Conservation (phyloP, 495 filamentous ascomycete genomes). For the Aspergillus cavernicola region DNA sequence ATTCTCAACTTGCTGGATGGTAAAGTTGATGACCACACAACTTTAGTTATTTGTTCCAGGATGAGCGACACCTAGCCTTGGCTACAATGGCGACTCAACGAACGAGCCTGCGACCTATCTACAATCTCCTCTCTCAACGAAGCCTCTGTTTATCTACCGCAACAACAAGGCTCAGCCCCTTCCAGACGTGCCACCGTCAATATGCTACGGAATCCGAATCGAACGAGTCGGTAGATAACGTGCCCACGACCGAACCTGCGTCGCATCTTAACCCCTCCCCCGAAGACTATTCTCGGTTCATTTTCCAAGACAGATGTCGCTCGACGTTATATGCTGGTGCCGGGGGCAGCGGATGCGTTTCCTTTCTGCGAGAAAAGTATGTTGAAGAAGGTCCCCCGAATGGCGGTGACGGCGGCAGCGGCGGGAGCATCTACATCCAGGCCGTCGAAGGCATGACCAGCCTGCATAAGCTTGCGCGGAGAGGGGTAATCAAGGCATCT, state of each 20-base stretch:
- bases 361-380: conserved; percentile 87
- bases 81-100: conserved; percentile 25
- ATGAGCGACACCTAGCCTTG: conserved; percentile 17
- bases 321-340: conserved; percentile 70
- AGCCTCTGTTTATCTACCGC: conserved; percentile 31
- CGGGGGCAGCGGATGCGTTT: conserved; percentile 89
- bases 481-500: conserved; percentile 71
- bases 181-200: conserved; percentile 26
- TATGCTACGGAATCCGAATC: conserved; percentile 30
- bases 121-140: conserved; percentile 26
- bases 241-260: conserved; percentile 18
- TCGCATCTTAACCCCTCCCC: conserved; percentile 72
- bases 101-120: conserved; percentile 19
- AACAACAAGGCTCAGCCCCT: conserved; percentile 19
- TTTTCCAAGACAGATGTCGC: conserved; percentile 82
- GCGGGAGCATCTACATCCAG: conserved; percentile 92
- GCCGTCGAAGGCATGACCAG: conserved; percentile 86
- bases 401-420: conserved; percentile 88
- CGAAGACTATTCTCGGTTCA: conserved; percentile 73
- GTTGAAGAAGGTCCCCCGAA: conserved; percentile 88
- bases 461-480: conserved; percentile 83
- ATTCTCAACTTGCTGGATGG: background rate
- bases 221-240: conserved; percentile 10
- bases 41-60: background rate
- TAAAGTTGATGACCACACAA: background rate